Evolutionary conservation across 495 filamentous ascomycete genomes (phyloP).

Genomic region (Halenospora varia): DNA sequence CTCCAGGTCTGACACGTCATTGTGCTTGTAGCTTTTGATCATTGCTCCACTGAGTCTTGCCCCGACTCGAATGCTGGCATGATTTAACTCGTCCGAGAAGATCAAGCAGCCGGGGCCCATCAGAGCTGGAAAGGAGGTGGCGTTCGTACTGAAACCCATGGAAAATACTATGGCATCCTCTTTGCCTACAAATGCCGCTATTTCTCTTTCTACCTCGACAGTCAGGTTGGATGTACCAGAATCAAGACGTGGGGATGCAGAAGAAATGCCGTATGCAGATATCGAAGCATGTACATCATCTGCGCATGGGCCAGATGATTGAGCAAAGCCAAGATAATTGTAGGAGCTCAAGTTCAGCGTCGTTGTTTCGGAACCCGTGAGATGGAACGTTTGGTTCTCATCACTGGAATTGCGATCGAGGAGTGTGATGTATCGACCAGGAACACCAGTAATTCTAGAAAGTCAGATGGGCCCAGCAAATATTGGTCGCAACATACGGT

Average conservation of each 20-base stretch:
- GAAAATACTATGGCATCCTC: constrained; percentile 91
- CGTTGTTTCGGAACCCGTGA: constrained; percentile 85
- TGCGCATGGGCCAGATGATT: constrained; percentile 92
- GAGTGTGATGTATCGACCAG: constrained; percentile 86
- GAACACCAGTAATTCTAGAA: constrained; percentile 69
- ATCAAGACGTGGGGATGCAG: constrained; percentile 74
- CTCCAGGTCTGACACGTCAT: constrained; percentile 85
- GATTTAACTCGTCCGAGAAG: constrained; percentile 94
- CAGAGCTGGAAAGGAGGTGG: constrained; percentile 80
- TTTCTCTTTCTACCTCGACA: constrained; percentile 79
- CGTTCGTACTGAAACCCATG: constrained; percentile 96
- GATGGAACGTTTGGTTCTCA: constrained; percentile 78
- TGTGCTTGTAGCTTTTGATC: constrained; percentile 92
- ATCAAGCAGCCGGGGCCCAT: constrained; percentile 87
- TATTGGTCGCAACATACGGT: constrained; percentile 46
- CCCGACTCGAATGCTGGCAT: constrained; percentile 92
- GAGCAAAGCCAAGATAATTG: constrained; percentile 96
- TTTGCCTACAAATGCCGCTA: constrained; percentile 89
- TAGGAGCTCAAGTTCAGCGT: constrained; percentile 97
- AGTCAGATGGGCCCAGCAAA: neutral
- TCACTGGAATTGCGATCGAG: constrained; percentile 81
- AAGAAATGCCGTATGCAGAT: constrained; percentile 72
- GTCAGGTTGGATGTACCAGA: constrained; percentile 81
- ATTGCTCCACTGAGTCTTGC: constrained; percentile 88
- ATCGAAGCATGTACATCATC: constrained; percentile 88